Evolutionary conservation across 129 eudicot genomes (phyloP).

Genomic region (Glebionis coronaria): DNA sequence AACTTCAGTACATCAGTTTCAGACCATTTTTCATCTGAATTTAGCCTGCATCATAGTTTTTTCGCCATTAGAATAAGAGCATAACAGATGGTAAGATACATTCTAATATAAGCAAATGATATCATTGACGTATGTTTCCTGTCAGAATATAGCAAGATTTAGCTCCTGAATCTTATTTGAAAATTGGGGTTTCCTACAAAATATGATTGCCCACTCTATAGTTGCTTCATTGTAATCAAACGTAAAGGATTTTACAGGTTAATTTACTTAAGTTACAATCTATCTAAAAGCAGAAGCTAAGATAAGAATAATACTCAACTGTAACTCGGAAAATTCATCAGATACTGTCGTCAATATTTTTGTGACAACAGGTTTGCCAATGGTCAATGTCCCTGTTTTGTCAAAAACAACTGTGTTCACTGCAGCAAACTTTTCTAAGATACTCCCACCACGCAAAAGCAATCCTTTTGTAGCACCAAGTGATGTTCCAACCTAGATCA

Average conservation of each 20-base stretch:
- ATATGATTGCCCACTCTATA: neutral
- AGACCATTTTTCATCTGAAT: conserved; percentile 44
- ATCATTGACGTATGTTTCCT: neutral
- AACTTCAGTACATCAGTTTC: conserved; percentile 72
- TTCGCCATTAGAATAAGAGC: conserved; percentile 7
- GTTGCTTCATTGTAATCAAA: neutral
- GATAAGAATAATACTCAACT: conserved; percentile 41
- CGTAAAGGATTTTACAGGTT: neutral
- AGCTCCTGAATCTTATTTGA: neutral
- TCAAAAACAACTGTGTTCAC: conserved; percentile 90
- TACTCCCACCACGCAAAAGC: conserved; percentile 96
- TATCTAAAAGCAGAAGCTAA: neutral
- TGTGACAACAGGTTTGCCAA: conserved; percentile 90
- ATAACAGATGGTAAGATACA: neutral
- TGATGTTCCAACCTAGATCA: conserved; percentile 89
- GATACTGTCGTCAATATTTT: conserved; percentile 52
- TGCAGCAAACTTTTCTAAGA: conserved; percentile 79
- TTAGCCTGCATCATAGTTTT: conserved; percentile 44
- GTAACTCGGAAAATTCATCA: conserved; percentile 29
- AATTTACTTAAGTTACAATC: neutral
- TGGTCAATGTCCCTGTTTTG: conserved; percentile 95
- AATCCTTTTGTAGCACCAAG: conserved; percentile 96
- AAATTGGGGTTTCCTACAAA: neutral
- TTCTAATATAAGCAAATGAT: neutral
- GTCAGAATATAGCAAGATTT: conserved; percentile 1